These are phyloP conservation scores for Tephrocybe sp. DNA, from an alignment of 768 basidiomycete species.

Conservation along the genomic window DNA sequence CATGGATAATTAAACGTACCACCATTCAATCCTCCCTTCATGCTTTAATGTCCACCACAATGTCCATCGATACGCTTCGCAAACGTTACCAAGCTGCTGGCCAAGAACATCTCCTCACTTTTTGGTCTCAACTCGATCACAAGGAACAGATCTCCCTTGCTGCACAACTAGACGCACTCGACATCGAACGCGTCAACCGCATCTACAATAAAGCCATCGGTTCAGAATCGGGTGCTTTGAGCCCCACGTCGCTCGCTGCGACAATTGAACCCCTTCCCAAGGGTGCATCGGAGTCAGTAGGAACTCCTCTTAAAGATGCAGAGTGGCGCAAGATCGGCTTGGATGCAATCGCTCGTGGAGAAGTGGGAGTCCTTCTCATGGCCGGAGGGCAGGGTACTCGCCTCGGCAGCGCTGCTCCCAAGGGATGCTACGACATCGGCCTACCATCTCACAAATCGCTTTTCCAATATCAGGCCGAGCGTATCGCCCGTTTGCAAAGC, in stretches of 20 bases:
- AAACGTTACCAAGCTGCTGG: conserved; percentile 72
- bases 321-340: conserved; percentile 83
- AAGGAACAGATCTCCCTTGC: conserved; percentile 61
- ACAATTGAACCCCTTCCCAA: conserved; percentile 79
- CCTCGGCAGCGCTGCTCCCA: conserved; percentile 87
- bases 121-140: conserved; percentile 73
- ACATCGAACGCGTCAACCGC: conserved; percentile 89
- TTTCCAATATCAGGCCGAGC: conserved; percentile 97
- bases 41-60: conserved; percentile 29
- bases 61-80: conserved; percentile 58
- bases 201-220: conserved; percentile 76
- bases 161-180: conserved; percentile 73
- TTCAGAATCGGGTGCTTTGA: conserved; percentile 50
- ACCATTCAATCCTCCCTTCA: conserved; percentile 5
- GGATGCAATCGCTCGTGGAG: conserved; percentile 71
- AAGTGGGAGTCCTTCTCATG: conserved; percentile 96
- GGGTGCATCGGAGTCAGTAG: conserved; percentile 64
- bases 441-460: conserved; percentile 90
- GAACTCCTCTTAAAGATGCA: conserved; percentile 49
- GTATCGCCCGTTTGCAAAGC: conserved; percentile 80
- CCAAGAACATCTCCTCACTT: conserved; percentile 87
- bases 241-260: conserved; percentile 32
- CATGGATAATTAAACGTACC: conserved; percentile 1
- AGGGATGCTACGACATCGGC: conserved; percentile 97
- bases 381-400: conserved; percentile 98